Base-by-base conservation (phyloP, 2,329 filamentous ascomycete species). In the Nothopassalora personata region DNA sequence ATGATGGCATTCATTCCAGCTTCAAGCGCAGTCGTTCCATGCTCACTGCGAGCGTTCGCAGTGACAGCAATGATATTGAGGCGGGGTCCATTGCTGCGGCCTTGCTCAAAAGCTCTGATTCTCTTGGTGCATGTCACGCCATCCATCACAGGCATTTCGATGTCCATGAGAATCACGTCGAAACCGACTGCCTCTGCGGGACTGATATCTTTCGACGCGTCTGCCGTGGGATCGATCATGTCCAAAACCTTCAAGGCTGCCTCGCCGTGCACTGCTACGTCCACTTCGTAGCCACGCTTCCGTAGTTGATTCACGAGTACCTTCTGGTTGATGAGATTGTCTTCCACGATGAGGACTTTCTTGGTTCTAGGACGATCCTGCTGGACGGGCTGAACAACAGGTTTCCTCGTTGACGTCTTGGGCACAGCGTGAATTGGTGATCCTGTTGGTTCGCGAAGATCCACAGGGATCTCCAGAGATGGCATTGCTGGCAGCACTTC, bases 61-160 rank as follows among this genome's bases (percentile, higher is more conserved):
- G 69, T 70, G 11, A 70, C 67, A 5, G 69, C 68, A 28, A 71
- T 66, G 27, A 71, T 62, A 1, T 66, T 66, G 3, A 71, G 58
- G 49, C 64, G 63, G 1, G 53, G 33, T n/a, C 7, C 46, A 62
- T 58, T 19, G 8, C 33, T 34, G 23, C 54, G 54, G 18, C 58
- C 49, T 9, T 52, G 28, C 52, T 71, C 64, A 51, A 65, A 59
- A n/a, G 65, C 61, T n/a, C 69, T 57, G 47, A 71, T 71, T 15
- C 56, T 56, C 11, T 62, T 52, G 3, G 66, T 59, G 46, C 68
- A 70, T 4, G 61, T 65, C 5, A 70, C 50, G 8, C 69, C 69
- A 45, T 70, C 64, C 60, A 68, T 68, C n/a, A 69, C 62, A 2
- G 69, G 69, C 69, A 71, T 71, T 57, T 71, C 69, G 19, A 70